A percentile compares a stretch with the other conserved stretches of the same genome.
phyloP scores from a whole-genome alignment of 192 early-diverging fungal species.

The Umbelopsis sp. region DNA sequence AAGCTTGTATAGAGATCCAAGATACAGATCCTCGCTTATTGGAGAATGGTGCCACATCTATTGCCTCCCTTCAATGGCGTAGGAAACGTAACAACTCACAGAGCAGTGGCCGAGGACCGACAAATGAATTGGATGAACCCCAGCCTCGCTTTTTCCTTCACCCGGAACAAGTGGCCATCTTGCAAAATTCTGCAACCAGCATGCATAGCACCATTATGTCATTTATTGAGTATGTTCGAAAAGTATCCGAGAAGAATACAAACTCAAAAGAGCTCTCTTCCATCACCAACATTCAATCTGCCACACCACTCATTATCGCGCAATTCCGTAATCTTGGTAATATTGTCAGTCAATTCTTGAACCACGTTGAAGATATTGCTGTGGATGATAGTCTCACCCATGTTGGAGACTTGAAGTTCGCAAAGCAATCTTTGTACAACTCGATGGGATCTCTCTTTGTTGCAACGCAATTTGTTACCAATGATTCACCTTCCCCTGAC shows the following conservation, averaged over 20 bases:
- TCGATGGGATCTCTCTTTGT: conserved; percentile 34
- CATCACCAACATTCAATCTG: conserved; percentile 12
- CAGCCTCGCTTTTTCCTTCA: conserved; percentile 1
- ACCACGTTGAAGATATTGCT: conserved; percentile 31
- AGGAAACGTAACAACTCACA: conserved; percentile 8
- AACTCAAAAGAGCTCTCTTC: background rate
- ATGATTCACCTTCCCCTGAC: background rate
- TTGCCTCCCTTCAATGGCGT: conserved; percentile 13
- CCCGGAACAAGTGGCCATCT: conserved; percentile 5
- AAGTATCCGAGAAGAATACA: background rate
- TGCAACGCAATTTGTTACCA: conserved; percentile 29
- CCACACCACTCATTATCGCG: conserved; percentile 34
- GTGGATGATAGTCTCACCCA: background rate
- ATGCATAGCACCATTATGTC: conserved; percentile 8
- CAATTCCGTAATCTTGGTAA: conserved; percentile 40
- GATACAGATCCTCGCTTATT: conserved; percentile 23
- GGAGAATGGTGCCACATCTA: background rate
- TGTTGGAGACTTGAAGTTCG: background rate
- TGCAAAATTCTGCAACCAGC: conserved; percentile 7
- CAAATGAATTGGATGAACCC: background rate
- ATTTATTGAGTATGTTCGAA: background rate
- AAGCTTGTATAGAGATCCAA: conserved; percentile 38
- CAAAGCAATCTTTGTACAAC: conserved; percentile 30
- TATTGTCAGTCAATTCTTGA: conserved; percentile 36
- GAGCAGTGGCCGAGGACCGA: background rate